Conservation (phyloP, 805 yeast species). For the Nakazawaea populi region DNA sequence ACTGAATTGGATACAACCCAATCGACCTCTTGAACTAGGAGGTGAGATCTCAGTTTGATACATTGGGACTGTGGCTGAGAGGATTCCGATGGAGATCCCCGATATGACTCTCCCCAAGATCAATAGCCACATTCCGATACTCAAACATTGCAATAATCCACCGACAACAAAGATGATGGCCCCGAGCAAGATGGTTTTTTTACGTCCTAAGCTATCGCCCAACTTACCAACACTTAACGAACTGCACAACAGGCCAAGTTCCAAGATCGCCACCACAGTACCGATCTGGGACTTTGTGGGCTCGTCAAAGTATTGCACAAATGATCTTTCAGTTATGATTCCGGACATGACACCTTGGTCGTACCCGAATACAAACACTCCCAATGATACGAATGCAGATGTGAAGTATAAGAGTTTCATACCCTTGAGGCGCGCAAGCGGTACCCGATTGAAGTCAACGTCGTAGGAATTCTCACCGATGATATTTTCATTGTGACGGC, state of each 20-base stretch:
- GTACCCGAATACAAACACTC: slow-evolving; percentile 69
- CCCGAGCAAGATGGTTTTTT: slow-evolving; percentile 69
- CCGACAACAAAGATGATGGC: slow-evolving; percentile 72
- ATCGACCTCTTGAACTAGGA: slow-evolving; percentile 75
- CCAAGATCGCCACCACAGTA: slow-evolving; percentile 81
- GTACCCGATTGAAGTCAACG: slow-evolving; percentile 16
- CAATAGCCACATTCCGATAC: slow-evolving; percentile 47
- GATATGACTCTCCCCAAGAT: slow-evolving; percentile 72
- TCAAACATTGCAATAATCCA: slow-evolving; percentile 63
- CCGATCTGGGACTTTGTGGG: slow-evolving; percentile 78
- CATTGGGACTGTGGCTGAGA: slow-evolving; percentile 80
- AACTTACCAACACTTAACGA: slow-evolving; percentile 69
- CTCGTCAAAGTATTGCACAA: slow-evolving; percentile 60
- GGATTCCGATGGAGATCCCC: slow-evolving; percentile 83
- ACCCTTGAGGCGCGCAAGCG: slow-evolving; percentile 18
- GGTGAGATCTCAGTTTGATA: slow-evolving; percentile 89
- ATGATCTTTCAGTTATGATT: slow-evolving; percentile 67
- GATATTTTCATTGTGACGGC: not conserved
- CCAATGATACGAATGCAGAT: slow-evolving; percentile 56
- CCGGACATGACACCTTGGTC: slow-evolving; percentile 93
- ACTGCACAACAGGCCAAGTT: slow-evolving; percentile 79
- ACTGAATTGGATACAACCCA: slow-evolving; percentile 84
- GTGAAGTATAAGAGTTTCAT: slow-evolving; percentile 27
- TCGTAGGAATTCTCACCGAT: not conserved
- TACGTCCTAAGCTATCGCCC: slow-evolving; percentile 75